Evolutionary conservation across 2,329 filamentous ascomycete species (phyloP).

Genomic region (Diaporthe amygdali): DNA sequence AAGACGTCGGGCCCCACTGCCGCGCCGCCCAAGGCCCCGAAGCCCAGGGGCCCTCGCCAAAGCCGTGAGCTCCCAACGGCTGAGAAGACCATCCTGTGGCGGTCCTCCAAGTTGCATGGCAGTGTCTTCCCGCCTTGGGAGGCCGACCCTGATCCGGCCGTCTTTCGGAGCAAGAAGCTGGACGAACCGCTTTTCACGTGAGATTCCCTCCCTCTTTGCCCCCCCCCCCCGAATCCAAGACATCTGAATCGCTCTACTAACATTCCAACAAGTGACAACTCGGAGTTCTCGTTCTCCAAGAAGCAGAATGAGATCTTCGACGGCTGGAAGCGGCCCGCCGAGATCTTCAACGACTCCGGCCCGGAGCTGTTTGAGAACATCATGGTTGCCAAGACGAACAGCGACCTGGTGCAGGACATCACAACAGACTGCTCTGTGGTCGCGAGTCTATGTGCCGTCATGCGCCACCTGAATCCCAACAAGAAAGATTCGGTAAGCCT

Average conservation of each 20-base stretch:
- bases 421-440: slow-evolving; percentile 98
- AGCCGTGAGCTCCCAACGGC: slow-evolving; percentile 67
- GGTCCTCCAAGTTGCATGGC: slow-evolving; percentile 81
- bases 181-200: slow-evolving; percentile 65
- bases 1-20: slow-evolving; percentile 51
- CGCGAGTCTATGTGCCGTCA: slow-evolving; percentile 86
- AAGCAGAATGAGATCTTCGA: slow-evolving; percentile 78
- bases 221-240: background rate
- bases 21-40: slow-evolving; percentile 29
- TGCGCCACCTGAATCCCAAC: slow-evolving; percentile 71
- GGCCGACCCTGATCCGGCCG: slow-evolving; percentile 59
- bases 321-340: slow-evolving; percentile 79
- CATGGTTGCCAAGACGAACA: slow-evolving; percentile 50
- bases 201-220: slow-evolving; percentile 33
- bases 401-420: slow-evolving; percentile 92
- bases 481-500: slow-evolving; percentile 65
- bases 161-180: slow-evolving; percentile 64
- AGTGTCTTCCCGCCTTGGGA: slow-evolving; percentile 87
- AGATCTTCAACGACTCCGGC: slow-evolving; percentile 59
- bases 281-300: slow-evolving; percentile 73
- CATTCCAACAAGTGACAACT: slow-evolving; percentile 64
- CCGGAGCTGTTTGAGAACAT: slow-evolving; percentile 20
- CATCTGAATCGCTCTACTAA: background rate
- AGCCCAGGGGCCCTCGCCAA: slow-evolving; percentile 44
- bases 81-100: slow-evolving; percentile 78